Percentiles rank a stretch among this genome's conserved stretches.
phyloP scores from a whole-genome alignment of 768 basidiomycete genomes.

The Collybia sordida region DNA sequence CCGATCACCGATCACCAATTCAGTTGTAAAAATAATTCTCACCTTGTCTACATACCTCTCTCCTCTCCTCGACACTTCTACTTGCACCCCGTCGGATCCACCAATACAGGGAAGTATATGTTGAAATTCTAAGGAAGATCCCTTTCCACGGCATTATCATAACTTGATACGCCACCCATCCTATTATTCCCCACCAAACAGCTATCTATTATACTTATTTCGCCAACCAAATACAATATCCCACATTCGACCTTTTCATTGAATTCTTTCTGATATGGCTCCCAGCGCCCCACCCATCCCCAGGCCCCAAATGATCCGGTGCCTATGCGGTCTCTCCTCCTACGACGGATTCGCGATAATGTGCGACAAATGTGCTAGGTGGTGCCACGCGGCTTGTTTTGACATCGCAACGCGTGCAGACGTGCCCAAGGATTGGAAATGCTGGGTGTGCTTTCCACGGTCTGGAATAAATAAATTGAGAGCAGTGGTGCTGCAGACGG shows the following conservation, averaged over 20 bases:
- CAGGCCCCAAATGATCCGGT: slow-evolving; percentile 2
- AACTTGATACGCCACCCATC: too few species aligned
- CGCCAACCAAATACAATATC: background rate
- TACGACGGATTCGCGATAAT: slow-evolving; percentile 6
- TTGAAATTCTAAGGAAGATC: too few species aligned
- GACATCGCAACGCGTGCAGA: background rate
- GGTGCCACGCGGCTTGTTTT: slow-evolving; percentile 6
- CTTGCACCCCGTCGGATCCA: too few species aligned
- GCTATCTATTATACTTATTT: too few species aligned
- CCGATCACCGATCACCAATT: too few species aligned
- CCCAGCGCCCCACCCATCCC: background rate
- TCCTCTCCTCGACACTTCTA: too few species aligned
- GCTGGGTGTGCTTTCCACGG: slow-evolving; percentile 4
- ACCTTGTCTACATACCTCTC: too few species aligned
- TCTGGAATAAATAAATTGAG: slow-evolving; percentile 1
- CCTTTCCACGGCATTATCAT: too few species aligned
- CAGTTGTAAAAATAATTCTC: too few species aligned
- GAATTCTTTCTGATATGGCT: background rate
- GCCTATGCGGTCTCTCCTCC: slow-evolving; percentile 1
- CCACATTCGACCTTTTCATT: too few species aligned
- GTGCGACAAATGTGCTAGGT: slow-evolving; percentile 2
- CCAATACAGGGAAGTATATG: too few species aligned
- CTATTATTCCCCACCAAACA: too few species aligned
- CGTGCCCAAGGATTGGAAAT: slow-evolving; percentile 2
- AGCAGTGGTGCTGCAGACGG: background rate